Percentiles rank a stretch among this genome's conserved stretches.
Conservation (phyloP, 2,329 filamentous ascomycete genomes). For the Calonectria naviculata region DNA sequence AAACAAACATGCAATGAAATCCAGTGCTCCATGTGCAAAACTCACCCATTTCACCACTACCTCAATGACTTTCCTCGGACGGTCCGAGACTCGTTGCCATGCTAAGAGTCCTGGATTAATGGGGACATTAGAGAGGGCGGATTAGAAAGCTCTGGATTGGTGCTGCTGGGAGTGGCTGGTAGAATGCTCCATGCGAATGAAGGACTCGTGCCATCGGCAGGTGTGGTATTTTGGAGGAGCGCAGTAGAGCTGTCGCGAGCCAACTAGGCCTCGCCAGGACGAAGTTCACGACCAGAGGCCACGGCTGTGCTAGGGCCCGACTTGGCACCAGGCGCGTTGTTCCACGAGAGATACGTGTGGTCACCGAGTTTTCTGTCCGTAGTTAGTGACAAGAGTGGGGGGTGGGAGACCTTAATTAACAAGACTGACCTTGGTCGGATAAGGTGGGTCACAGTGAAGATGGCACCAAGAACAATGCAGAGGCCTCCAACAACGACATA, state of each 20-base stretch:
- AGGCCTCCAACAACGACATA: constrained; percentile 95
- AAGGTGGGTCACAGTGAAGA: constrained; percentile 92
- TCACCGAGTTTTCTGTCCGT: constrained; percentile 90
- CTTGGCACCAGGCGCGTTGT: constrained; percentile 67
- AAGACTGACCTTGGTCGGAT: constrained; percentile 83
- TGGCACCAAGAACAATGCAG: constrained; percentile 86
- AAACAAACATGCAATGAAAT: constrained; percentile 24
- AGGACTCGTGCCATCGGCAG: constrained; percentile 15
- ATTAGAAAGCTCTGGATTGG: neutral
- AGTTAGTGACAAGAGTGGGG: constrained; percentile 8
- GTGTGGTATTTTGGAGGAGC: constrained; percentile 25
- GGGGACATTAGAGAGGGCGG: constrained; percentile 7
- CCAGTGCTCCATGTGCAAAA: neutral
- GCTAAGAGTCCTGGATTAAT: constrained; percentile 11
- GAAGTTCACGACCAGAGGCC: constrained; percentile 68
- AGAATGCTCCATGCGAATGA: constrained; percentile 24
- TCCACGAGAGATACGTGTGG: constrained; percentile 98
- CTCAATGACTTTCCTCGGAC: neutral
- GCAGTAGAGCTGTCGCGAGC: constrained; percentile 41
- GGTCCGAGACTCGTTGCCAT: neutral
- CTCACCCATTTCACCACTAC: neutral
- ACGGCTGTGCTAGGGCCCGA: constrained; percentile 55
- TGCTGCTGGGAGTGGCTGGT: constrained; percentile 6
- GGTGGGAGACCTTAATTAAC: constrained; percentile 6
- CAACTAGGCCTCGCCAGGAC: constrained; percentile 55